Evolutionary conservation across 148 eudicot species (phyloP), one percentile per base, ranked within the genome.

Genomic region (Arbutus unedo): DNA sequence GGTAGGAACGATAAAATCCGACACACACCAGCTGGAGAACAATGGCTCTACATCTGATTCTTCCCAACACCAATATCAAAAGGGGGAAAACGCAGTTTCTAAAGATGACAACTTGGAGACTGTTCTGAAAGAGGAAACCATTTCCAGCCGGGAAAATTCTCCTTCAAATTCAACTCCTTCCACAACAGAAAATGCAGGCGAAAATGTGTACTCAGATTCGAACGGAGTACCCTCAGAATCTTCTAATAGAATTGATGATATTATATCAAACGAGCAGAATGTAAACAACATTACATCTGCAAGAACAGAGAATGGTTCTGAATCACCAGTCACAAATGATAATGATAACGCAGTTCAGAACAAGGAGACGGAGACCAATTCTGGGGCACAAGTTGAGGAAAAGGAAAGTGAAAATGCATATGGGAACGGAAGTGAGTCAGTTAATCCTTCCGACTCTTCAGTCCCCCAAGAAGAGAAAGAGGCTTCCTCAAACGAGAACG

Each of bases 1-100:
- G 57, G 82, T 47, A 67, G 87, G 45, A 54, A 88, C 62, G 0
- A 21, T 21, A 23, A 31, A 62, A 80, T 77, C 88, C 48, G 78
- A 80, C 62, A 90, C 89, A 90, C 91, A 88, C 50, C 77, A 89
- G 72, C 79, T 86, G 66, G 83, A 72, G 64, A 86, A 85, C 45
- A 79, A 78, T n/a, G 38, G 18, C 55, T 23, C 75, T 13, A 75
- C 83, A 50, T 48, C 59, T 59, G 76, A 83, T 87, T 76, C 56
- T 41, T 38, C 84, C 8, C 85, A 81, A 47, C 74, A 44, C 79
- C 87, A 83, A 74, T 50, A 82, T 59, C 87, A 88, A 67, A 73
- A 77, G 53, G 78, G 76, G 8, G 81, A 75, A 2, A 45, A 80
- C 3, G n/a, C 18, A 74, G 81, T 62, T 51, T 47, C 79, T 54